Evolutionary conservation across 805 yeast species (phyloP).

Genomic region (Candida takata): DNA sequence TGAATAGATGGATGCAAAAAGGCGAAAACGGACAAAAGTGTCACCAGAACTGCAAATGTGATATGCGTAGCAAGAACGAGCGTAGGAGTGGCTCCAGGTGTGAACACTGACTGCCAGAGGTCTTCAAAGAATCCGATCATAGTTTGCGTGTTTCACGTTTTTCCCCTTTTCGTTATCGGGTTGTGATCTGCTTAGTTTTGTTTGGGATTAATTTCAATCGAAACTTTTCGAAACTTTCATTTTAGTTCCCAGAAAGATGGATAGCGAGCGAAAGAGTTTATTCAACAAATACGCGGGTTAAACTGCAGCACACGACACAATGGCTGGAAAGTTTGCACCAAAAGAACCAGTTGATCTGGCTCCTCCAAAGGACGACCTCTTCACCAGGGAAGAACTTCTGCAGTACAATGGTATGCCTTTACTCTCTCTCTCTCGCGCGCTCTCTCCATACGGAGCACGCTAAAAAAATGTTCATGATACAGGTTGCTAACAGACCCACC

Average conservation of each 20-base stretch:
- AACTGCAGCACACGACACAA: not conserved
- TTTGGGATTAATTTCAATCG: not conserved
- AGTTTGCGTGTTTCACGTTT: not conserved
- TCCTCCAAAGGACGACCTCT: conserved; percentile 41
- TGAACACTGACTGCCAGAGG: conserved; percentile 84
- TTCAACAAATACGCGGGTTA: too few relatives aligned
- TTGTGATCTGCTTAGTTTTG: not conserved
- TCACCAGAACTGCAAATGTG: conserved; percentile 61
- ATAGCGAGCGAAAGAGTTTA: too few relatives aligned
- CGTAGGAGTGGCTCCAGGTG: conserved; percentile 91
- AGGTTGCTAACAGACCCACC: not conserved
- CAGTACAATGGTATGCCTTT: conserved; percentile 36
- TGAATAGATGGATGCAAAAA: conserved; percentile 57
- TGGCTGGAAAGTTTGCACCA: conserved; percentile 39
- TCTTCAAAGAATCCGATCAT: conserved; percentile 44
- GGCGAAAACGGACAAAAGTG: conserved; percentile 51
- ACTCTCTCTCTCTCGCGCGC: not conserved
- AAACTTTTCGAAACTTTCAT: too few relatives aligned
- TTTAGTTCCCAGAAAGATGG: too few relatives aligned
- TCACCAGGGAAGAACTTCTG: conserved; percentile 36
- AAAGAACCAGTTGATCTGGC: conserved; percentile 44
- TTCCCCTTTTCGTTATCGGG: not conserved
- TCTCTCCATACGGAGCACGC: too few relatives aligned
- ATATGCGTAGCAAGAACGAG: conserved; percentile 82
- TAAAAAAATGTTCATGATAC: too few relatives aligned